Percentiles rank a stretch among this genome's conserved stretches.
These are phyloP conservation scores for Neostapfia colusana DNA, from an alignment of 176 grass and related monocot species.

Conservation along the genomic window DNA sequence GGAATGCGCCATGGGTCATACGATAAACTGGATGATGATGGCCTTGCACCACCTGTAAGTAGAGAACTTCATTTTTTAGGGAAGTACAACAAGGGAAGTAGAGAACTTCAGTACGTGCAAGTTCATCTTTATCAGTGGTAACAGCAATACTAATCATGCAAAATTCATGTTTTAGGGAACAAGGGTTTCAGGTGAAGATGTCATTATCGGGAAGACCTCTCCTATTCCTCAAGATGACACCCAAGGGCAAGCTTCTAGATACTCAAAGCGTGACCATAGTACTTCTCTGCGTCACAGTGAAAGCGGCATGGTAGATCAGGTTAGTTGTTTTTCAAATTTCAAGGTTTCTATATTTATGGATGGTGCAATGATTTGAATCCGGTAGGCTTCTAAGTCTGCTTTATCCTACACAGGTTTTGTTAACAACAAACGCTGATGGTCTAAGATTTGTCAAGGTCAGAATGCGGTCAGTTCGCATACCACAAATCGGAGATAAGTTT, in stretches of 20 bases:
- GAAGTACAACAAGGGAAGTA: no score
- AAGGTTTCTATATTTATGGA: neutral
- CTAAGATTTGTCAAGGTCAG: constrained; percentile 96
- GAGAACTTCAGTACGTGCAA: neutral
- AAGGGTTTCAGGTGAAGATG: constrained; percentile 95
- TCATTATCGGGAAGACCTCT: constrained; percentile 98
- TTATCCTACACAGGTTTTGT: constrained; percentile 64
- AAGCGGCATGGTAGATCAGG: constrained; percentile 99
- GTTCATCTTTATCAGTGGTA: constrained; percentile 13
- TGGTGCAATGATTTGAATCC: constrained; percentile 16
- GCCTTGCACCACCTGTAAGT: constrained; percentile 96
- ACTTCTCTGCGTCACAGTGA: constrained; percentile 91
- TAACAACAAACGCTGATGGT: constrained; percentile 99
- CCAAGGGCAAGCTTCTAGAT: constrained; percentile 89
- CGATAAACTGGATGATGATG: constrained; percentile 97
- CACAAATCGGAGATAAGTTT: constrained; percentile 98
- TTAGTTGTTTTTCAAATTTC: constrained; percentile 24
- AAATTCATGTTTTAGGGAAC: constrained; percentile 73
- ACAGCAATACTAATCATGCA: neutral
- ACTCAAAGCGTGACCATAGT: constrained; percentile 87
- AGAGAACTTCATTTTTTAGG: neutral
- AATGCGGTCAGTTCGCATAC: constrained; percentile 93
- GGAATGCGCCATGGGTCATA: constrained; percentile 99
- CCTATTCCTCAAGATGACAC: constrained; percentile 95
- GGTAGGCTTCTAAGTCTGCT: constrained; percentile 12